Evolutionary conservation across 108 stramenopile species (phyloP).

Genomic region (Bacterosira constricta): DNA sequence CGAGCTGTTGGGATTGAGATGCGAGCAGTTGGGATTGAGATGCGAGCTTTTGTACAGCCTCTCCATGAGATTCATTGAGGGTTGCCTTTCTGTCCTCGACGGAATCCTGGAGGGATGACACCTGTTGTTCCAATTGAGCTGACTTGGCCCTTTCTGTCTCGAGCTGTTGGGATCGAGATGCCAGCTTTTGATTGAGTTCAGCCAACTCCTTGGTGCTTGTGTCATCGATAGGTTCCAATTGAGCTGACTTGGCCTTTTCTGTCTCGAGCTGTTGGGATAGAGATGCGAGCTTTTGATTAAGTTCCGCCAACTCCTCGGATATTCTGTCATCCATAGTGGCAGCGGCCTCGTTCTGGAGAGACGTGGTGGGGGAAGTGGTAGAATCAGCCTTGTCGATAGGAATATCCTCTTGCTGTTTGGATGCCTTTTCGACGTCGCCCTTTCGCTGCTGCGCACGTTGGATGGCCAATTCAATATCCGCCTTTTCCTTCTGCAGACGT

Average conservation of each 20-base stretch:
- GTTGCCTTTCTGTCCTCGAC: not conserved
- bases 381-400: not conserved
- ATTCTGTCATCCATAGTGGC: not conserved
- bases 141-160: not conserved
- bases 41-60: constrained; percentile 14
- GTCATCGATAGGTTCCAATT: not conserved
- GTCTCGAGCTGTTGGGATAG: not conserved
- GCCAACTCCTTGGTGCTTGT: not conserved
- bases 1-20: constrained; percentile 24
- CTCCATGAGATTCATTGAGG: constrained; percentile 18
- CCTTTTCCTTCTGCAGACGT: not conserved
- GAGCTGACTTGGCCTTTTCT: constrained; percentile 1
- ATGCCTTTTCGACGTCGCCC: not conserved
- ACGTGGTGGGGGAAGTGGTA: no score
- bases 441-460: not conserved
- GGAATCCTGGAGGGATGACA: not conserved
- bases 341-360: no score
- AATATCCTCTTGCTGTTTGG: not conserved
- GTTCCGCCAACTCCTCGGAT: not conserved
- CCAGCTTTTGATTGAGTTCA: no score
- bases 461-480: not conserved
- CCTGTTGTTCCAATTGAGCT: not conserved
- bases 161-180: not conserved
- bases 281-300: no score
- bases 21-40: constrained; percentile 37